Base-by-base conservation (phyloP, 202 grass and related monocot species). In the Saccharum hybrid region DNA sequence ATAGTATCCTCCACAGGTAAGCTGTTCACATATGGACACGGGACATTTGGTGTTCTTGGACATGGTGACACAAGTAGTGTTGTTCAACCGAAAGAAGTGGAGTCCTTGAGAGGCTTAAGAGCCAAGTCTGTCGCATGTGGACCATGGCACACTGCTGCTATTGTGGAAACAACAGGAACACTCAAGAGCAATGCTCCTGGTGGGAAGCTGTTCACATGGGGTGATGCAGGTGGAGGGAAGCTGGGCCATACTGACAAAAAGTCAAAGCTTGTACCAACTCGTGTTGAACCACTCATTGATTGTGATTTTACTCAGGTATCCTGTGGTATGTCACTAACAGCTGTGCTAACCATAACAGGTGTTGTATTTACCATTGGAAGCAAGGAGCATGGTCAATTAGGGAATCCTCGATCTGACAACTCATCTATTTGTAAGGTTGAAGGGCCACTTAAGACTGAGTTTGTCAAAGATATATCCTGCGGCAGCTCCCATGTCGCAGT, bases 191-290 rank as follows among this genome's bases (percentile, higher is more conserved):
- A 86, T 86, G 86, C 80, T 91, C 91, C 96, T 41, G 83, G 91
- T 62, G 89, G 93, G 71, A 99, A 99, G 84, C 72, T 99, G 36
- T 94, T 94, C 83, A 96, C 96, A 13, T 99, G 96, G 96, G 96
- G 96, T 12, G 93, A 99, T 65, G 87, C 88, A 9, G 91, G 89
- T 72, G 88, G 85, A 88, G 91, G 89, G 62, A 96, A 91, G 79
- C 81, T 99, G 42, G 96, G 96, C 41, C 93, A 99, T 86, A 70
- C 71, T 61, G 89, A 94, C 66, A 86, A 82, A 85, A 86, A 89
- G 22, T 56, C 75, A 8, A 96, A 96, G 67, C 90, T 91, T 82
- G 78, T 88, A 18, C 96, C 96, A 4, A 89, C 88, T 71, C 87
- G 88, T 74, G 90, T 99, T 9, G 88, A 92, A 66, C 74, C 88